phyloP scores from a whole-genome alignment of 805 yeast genomes.

The Nakazawaea peltata region DNA sequence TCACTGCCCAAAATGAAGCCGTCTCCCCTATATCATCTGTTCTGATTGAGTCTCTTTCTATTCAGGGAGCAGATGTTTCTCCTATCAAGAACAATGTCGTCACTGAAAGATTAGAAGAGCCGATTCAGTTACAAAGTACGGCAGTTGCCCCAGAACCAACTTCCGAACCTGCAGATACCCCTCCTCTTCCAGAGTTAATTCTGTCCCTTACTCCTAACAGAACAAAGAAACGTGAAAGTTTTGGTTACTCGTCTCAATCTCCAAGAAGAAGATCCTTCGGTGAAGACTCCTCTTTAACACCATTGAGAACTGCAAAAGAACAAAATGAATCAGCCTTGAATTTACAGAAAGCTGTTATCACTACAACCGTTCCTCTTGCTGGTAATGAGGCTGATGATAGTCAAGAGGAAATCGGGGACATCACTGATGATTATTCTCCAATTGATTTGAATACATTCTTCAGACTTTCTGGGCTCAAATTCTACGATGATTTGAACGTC shows the following conservation, averaged over 20 bases:
- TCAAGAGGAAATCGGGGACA: slow-evolving; percentile 6
- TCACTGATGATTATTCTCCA: slow-evolving; percentile 19
- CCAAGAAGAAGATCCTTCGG: slow-evolving; percentile 5
- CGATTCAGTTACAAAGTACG: too few species aligned
- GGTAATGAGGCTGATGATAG: slow-evolving; percentile 11
- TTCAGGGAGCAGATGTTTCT: too few species aligned
- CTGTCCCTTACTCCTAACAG: slow-evolving; percentile 11
- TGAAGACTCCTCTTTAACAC: slow-evolving; percentile 7
- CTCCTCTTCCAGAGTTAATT: slow-evolving; percentile 11
- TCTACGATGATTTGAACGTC: slow-evolving; percentile 36
- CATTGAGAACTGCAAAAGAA: slow-evolving; percentile 9
- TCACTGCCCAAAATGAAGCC: background rate
- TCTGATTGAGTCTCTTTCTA: background rate
- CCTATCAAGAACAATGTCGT: too few species aligned
- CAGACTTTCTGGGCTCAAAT: slow-evolving; percentile 30
- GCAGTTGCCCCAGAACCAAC: background rate
- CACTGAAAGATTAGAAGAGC: too few species aligned
- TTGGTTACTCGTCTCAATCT: slow-evolving; percentile 1
- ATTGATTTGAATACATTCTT: slow-evolving; percentile 31
- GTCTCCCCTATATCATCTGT: background rate
- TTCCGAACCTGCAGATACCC: slow-evolving; percentile 12
- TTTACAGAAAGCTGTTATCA: slow-evolving; percentile 9
- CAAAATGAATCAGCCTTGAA: background rate
- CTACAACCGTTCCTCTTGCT: slow-evolving; percentile 24
- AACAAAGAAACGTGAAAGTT: slow-evolving; percentile 1